A percentile compares a stretch with the other conserved stretches of the same genome.
Evolutionary conservation across 2,329 filamentous ascomycete species (phyloP).

Genomic region (Biscogniauxia sp.): DNA sequence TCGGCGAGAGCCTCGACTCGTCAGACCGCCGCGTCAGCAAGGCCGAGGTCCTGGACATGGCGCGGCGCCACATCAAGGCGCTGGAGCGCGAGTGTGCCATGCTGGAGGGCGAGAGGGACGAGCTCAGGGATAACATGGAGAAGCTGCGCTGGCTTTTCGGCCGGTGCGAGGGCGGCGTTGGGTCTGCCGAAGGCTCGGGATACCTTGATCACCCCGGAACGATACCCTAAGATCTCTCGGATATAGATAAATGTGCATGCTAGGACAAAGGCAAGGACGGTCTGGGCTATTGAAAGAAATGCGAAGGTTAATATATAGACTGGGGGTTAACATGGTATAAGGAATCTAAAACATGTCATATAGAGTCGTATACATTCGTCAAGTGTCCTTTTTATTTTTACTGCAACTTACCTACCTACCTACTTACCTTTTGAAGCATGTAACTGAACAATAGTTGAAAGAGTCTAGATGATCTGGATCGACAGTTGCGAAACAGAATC

Average conservation of each 20-base stretch:
- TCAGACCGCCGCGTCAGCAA: constrained; percentile 38
- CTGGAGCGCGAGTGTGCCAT: constrained; percentile 38
- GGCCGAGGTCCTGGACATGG: constrained; percentile 46
- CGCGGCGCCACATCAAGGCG: constrained; percentile 39
- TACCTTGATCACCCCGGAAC: constrained; percentile 8
- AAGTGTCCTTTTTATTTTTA: neutral
- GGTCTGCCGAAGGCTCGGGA: constrained; percentile 7
- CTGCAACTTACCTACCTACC: too few species aligned
- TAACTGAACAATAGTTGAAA: neutral
- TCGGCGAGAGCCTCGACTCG: constrained; percentile 19
- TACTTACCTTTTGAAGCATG: neutral
- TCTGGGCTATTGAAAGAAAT: neutral
- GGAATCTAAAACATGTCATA: neutral
- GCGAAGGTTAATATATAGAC: neutral
- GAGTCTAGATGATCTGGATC: neutral
- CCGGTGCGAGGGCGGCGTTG: constrained; percentile 24
- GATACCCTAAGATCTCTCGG: constrained; percentile 10
- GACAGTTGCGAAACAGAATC: neutral
- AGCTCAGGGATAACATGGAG: constrained; percentile 31
- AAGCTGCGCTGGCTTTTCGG: constrained; percentile 31
- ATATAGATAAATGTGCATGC: neutral
- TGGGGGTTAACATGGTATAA: neutral
- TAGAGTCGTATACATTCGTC: neutral
- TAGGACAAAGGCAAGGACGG: neutral
- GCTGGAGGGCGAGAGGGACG: constrained; percentile 37